Conservation (phyloP, 1,139 yeast genomes). For the Suhomyces guaymorum region DNA sequence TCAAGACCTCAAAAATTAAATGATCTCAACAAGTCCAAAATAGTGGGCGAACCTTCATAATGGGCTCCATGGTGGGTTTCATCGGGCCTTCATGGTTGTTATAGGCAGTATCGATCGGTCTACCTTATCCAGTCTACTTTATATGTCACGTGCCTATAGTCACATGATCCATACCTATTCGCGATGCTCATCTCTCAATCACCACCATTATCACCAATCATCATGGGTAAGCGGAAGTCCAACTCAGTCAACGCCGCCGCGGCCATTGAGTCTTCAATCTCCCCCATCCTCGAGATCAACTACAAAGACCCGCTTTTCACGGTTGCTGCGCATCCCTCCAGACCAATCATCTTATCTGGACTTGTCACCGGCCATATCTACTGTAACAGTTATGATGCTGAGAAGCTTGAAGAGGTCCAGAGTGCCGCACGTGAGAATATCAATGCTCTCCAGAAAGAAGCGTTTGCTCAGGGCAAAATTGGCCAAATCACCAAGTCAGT, state of each 20-base stretch:
- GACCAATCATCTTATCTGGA: constrained; percentile 67
- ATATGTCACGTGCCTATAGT: not conserved
- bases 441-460: constrained; percentile 25
- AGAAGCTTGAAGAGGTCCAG: constrained; percentile 38
- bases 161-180: not conserved
- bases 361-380: constrained; percentile 76
- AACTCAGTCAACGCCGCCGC: constrained; percentile 33
- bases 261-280: constrained; percentile 37
- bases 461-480: constrained; percentile 30
- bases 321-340: constrained; percentile 76
- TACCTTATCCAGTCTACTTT: too few species aligned
- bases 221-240: constrained; percentile 36
- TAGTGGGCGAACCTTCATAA: too few species aligned
- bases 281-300: constrained; percentile 55
- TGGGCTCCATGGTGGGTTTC: too few species aligned
- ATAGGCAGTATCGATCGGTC: too few species aligned
- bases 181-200: constrained; percentile 13
- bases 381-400: constrained; percentile 56
- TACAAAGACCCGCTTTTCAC: constrained; percentile 69
- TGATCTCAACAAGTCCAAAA: too few species aligned
- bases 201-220: not conserved
- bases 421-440: constrained; percentile 24
- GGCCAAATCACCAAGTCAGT: constrained; percentile 33
- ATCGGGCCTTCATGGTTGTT: too few species aligned
- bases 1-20: too few species aligned